Evolutionary conservation across 1,284 basidiomycete species (phyloP).

Genomic region (Inonotus hispidus): DNA sequence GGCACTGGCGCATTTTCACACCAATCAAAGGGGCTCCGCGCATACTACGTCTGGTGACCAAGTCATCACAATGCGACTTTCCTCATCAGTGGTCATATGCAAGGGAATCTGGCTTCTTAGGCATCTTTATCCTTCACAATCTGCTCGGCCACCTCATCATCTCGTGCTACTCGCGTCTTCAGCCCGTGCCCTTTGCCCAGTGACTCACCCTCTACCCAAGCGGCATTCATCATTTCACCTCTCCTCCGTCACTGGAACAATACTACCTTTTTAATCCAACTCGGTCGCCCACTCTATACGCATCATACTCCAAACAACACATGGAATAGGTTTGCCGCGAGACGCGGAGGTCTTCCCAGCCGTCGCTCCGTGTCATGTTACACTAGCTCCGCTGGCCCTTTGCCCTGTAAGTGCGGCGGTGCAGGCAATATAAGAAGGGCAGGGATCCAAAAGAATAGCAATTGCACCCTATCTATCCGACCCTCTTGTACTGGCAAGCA

Average conservation of each 20-base stretch:
- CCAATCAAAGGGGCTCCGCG: not conserved
- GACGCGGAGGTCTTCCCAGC: not conserved
- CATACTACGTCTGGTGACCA: not conserved
- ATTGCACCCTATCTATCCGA: not conserved
- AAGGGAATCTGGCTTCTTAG: not conserved
- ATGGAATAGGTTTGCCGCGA: conserved; percentile 1
- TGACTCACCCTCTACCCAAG: conserved; percentile 3
- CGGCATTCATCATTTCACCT: conserved; percentile 2
- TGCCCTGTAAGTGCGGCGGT: conserved; percentile 1
- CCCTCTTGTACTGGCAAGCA: not conserved
- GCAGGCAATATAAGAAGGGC: not conserved
- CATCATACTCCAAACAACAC: not conserved
- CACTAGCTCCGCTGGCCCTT: conserved; percentile 3
- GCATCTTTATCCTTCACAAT: not conserved
- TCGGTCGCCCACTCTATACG: not conserved
- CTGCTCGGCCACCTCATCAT: conserved; percentile 1
- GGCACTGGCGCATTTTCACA: not conserved
- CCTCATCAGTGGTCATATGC: not conserved
- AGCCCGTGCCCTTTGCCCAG: not conserved
- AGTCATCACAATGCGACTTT: not conserved
- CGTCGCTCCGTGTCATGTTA: conserved; percentile 1
- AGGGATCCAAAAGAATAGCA: not conserved
- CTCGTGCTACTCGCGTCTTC: not conserved
- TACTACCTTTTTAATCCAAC: not conserved
- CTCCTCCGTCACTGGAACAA: not conserved